Evolutionary conservation across 495 filamentous ascomycete species (phyloP).

Genomic region (Pyronema domesticum): DNA sequence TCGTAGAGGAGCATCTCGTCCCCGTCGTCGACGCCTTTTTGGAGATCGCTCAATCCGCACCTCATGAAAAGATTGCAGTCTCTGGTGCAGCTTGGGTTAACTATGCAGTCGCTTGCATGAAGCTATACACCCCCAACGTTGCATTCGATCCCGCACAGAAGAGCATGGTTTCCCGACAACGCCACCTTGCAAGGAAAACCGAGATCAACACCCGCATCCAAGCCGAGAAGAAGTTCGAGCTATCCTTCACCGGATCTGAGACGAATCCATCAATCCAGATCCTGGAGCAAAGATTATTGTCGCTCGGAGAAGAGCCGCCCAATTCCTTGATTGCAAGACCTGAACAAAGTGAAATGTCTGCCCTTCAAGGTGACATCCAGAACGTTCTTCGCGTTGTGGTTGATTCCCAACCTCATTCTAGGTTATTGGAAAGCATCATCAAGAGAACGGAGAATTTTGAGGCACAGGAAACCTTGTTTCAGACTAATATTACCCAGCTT

Average conservation of each 20-base stretch:
- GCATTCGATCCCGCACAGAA: slow-evolving; percentile 71
- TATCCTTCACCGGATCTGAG: slow-evolving; percentile 46
- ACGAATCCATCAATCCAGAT: slow-evolving; percentile 44
- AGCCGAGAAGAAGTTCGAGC: slow-evolving; percentile 46
- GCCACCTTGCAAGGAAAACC: slow-evolving; percentile 38
- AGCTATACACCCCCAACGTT: slow-evolving; percentile 70
- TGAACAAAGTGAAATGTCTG: slow-evolving; percentile 40
- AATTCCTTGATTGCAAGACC: slow-evolving; percentile 49
- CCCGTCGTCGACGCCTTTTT: slow-evolving; percentile 23
- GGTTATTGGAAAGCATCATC: slow-evolving; percentile 11
- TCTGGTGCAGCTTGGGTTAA: slow-evolving; percentile 39
- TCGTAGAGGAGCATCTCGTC: slow-evolving; percentile 27
- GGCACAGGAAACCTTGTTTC: slow-evolving; percentile 37
- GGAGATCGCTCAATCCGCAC: not conserved
- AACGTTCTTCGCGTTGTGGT: slow-evolving; percentile 54
- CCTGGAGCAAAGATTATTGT: slow-evolving; percentile 38
- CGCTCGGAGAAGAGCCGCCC: slow-evolving; percentile 44
- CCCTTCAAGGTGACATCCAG: slow-evolving; percentile 66
- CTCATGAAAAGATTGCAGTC: not conserved
- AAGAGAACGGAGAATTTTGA: slow-evolving; percentile 10
- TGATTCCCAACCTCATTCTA: slow-evolving; percentile 33
- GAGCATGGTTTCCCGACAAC: slow-evolving; percentile 50
- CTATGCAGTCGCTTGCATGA: slow-evolving; percentile 47
- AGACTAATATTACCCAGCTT: slow-evolving; percentile 54
- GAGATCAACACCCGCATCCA: slow-evolving; percentile 39